Evolutionary conservation across 2,329 filamentous ascomycete species (phyloP).

Genomic region (Penicillium oxalicum): DNA sequence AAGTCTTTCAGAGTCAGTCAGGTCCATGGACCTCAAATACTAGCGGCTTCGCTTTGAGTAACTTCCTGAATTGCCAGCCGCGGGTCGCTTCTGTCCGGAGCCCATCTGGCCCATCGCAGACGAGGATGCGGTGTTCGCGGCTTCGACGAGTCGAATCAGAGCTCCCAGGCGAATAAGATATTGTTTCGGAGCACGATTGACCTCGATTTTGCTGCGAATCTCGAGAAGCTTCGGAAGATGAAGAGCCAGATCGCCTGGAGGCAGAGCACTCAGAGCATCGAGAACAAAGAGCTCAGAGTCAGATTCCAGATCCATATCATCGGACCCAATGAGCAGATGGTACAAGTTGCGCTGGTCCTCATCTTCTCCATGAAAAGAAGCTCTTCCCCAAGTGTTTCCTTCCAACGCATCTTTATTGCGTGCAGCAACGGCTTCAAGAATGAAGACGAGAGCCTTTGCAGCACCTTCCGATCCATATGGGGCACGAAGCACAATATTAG

Average conservation of each 20-base stretch:
- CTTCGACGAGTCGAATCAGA: slow-evolving; percentile 28
- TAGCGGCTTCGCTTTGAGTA: slow-evolving; percentile 31
- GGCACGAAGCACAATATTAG: slow-evolving; percentile 29
- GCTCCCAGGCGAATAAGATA: slow-evolving; percentile 31
- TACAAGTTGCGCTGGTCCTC: slow-evolving; percentile 41
- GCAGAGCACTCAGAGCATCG: slow-evolving; percentile 34
- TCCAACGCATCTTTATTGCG: slow-evolving; percentile 38
- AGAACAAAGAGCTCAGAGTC: slow-evolving; percentile 33
- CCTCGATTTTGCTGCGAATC: slow-evolving; percentile 40
- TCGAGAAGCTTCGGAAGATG: slow-evolving; percentile 26
- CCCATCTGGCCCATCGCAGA: slow-evolving; percentile 9
- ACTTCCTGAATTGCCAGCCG: slow-evolving; percentile 25
- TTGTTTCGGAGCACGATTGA: slow-evolving; percentile 34
- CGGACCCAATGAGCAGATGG: slow-evolving; percentile 35
- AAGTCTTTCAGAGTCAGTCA: too few species aligned
- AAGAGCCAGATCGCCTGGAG: slow-evolving; percentile 26
- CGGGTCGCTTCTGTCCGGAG: slow-evolving; percentile 31
- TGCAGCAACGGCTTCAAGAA: slow-evolving; percentile 34
- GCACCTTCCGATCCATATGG: slow-evolving; percentile 36
- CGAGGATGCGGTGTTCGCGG: slow-evolving; percentile 10
- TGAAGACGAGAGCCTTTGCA: slow-evolving; percentile 32
- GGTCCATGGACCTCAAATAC: neutral
- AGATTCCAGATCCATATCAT: slow-evolving; percentile 22
- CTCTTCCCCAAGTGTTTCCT: slow-evolving; percentile 31
- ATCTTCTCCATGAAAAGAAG: slow-evolving; percentile 31